Conservation (phyloP, 2,329 filamentous ascomycete species). For the Dothidotthia symphoricarpi region DNA sequence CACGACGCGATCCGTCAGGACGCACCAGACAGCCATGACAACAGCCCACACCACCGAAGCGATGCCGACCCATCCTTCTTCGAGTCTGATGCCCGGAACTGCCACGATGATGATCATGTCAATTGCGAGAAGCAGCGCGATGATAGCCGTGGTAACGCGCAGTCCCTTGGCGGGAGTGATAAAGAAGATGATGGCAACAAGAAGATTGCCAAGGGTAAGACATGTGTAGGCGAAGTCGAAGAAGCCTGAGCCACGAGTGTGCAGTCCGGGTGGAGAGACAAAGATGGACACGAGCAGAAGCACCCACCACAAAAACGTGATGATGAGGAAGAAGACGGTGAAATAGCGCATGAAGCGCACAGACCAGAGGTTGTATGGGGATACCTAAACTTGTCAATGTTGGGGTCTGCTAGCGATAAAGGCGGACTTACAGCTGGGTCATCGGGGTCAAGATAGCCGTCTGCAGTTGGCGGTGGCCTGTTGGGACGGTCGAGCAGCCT, state of each 20-base stretch:
- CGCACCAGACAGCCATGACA: constrained; percentile 73
- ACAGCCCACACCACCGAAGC: constrained; percentile 80
- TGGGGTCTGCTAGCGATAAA: not conserved
- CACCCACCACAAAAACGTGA: constrained; percentile 91
- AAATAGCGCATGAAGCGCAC: constrained; percentile 77
- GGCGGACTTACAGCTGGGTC: constrained; percentile 70
- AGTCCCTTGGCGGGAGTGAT: constrained; percentile 76
- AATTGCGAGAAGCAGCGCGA: constrained; percentile 66
- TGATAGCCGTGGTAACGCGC: constrained; percentile 67
- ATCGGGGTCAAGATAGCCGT: constrained; percentile 71
- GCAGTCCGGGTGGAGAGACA: constrained; percentile 81
- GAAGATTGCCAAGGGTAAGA: constrained; percentile 71
- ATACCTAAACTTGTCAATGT: constrained; percentile 50
- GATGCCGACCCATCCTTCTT: constrained; percentile 92
- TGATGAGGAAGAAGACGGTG: constrained; percentile 70
- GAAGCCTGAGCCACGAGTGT: constrained; percentile 88
- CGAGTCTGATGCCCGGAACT: constrained; percentile 70
- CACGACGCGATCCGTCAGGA: constrained; percentile 77
- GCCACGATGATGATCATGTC: constrained; percentile 77
- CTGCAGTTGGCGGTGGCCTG: constrained; percentile 55
- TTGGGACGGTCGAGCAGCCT: constrained; percentile 61
- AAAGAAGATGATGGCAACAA: constrained; percentile 83
- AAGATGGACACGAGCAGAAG: constrained; percentile 86
- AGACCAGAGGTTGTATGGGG: constrained; percentile 92
- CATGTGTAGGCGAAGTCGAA: constrained; percentile 82